Percentiles rank a stretch among this genome's conserved stretches.
These are phyloP conservation scores for Penicillium hordei DNA, from an alignment of 2,329 filamentous ascomycete genomes.

Conservation along the genomic window DNA sequence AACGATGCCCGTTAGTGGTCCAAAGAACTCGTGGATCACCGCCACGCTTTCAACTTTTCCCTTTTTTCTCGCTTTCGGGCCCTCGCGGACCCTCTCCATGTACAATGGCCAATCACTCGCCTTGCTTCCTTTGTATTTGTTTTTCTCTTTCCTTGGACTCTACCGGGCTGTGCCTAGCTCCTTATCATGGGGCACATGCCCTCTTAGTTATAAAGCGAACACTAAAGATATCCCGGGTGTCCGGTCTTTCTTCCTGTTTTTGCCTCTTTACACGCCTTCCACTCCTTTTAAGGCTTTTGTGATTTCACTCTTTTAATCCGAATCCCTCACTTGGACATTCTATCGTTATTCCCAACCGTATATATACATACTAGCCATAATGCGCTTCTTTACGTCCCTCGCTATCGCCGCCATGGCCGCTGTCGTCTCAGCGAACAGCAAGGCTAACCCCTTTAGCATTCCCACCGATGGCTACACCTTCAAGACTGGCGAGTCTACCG, in stretches of 20 bases:
- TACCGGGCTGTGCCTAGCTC: slow-evolving; percentile 7
- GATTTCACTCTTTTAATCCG: slow-evolving; percentile 7
- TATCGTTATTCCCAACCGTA: not conserved
- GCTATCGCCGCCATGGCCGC: slow-evolving; percentile 48
- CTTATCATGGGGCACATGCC: not conserved
- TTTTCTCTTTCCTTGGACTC: slow-evolving; percentile 23
- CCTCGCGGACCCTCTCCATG: not conserved
- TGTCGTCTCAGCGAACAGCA: slow-evolving; percentile 42
- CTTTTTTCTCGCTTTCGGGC: not conserved
- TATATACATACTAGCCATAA: slow-evolving; percentile 31
- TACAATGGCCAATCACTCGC: slow-evolving; percentile 3
- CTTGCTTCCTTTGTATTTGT: slow-evolving; percentile 11
- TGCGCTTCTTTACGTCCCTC: slow-evolving; percentile 48
- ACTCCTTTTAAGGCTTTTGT: slow-evolving; percentile 7
- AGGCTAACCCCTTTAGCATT: slow-evolving; percentile 51
- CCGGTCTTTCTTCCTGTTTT: slow-evolving; percentile 6
- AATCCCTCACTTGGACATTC: slow-evolving; percentile 12
- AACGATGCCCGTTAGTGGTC: slow-evolving; percentile 6
- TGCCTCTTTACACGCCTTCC: slow-evolving; percentile 1
- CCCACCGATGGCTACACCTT: slow-evolving; percentile 46
- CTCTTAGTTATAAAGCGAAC: slow-evolving; percentile 1
- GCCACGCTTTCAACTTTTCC: slow-evolving; percentile 13
- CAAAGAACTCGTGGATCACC: slow-evolving; percentile 16
- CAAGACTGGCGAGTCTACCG: slow-evolving; percentile 48
- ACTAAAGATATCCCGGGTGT: not conserved